These are phyloP conservation scores for Casuarina cunninghamiana DNA, from an alignment of 306 rosid genomes.

Conservation along the genomic window DNA sequence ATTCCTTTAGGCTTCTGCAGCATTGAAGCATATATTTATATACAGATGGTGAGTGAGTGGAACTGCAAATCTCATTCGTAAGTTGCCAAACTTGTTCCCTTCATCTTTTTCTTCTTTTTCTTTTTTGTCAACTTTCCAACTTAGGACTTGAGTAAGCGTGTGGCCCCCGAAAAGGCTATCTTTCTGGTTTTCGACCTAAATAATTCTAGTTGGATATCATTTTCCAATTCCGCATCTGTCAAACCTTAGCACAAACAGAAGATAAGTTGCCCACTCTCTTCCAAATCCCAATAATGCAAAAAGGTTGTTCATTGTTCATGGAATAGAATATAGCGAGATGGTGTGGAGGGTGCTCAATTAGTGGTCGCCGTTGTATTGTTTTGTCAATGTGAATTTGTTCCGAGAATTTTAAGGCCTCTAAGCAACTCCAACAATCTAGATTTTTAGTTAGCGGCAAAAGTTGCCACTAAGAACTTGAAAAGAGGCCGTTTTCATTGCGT, in stretches of 20 bases:
- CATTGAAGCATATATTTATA: slow-evolving; percentile 24
- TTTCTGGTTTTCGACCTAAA: not conserved
- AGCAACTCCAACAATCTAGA: too few species aligned
- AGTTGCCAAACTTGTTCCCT: not conserved
- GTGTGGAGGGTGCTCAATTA: not conserved
- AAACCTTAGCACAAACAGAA: not conserved
- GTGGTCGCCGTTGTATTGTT: too few species aligned
- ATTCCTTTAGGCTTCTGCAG: not conserved
- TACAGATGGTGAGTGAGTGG: slow-evolving; percentile 27
- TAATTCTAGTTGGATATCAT: too few species aligned
- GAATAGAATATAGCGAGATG: not conserved
- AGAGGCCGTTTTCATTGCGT: too few species aligned
- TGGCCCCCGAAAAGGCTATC: too few species aligned
- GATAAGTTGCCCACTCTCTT: not conserved
- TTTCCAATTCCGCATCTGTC: not conserved
- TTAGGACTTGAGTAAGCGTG: too few species aligned
- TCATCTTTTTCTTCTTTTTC: not conserved
- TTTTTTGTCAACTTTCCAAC: too few species aligned
- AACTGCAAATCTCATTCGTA: not conserved
- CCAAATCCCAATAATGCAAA: not conserved
- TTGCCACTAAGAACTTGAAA: too few species aligned
- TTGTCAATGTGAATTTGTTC: too few species aligned
- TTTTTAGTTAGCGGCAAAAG: too few species aligned
- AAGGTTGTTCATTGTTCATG: not conserved
- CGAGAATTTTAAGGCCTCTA: too few species aligned